These are phyloP conservation scores for Aspergillus hancockii DNA, from an alignment of 495 filamentous ascomycete genomes.

Conservation along the genomic window DNA sequence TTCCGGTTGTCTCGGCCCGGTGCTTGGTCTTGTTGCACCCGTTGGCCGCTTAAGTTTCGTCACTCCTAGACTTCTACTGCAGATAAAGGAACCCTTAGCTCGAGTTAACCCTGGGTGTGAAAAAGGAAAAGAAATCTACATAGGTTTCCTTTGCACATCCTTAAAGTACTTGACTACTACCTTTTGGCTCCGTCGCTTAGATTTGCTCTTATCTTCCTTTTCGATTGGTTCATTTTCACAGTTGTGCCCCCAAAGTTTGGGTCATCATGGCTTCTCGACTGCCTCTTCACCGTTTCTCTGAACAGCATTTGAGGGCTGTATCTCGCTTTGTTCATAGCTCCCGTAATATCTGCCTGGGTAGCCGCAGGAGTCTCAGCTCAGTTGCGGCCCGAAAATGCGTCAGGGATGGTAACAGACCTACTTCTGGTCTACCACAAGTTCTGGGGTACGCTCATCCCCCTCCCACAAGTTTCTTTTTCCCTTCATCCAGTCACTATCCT, in stretches of 20 bases:
- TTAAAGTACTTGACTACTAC: not conserved
- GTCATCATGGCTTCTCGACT: slow-evolving; percentile 46
- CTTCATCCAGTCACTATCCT: no score
- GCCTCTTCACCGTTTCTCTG: slow-evolving; percentile 39
- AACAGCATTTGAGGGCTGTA: slow-evolving; percentile 34
- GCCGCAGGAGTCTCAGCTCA: slow-evolving; percentile 22
- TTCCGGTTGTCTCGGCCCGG: slow-evolving; percentile 36
- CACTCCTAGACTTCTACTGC: slow-evolving; percentile 3
- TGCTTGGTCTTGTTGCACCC: slow-evolving; percentile 12
- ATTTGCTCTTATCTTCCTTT: not conserved
- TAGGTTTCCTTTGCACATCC: not conserved
- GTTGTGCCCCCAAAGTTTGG: slow-evolving; percentile 6
- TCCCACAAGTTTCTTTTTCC: not conserved
- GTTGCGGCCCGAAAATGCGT: slow-evolving; percentile 9
- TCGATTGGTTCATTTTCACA: not conserved
- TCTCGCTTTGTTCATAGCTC: slow-evolving; percentile 27
- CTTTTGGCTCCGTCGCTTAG: no score
- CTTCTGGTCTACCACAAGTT: slow-evolving; percentile 32
- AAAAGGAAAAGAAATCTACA: not conserved
- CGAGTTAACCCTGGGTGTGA: not conserved
- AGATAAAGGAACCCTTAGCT: not conserved
- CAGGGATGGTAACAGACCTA: slow-evolving; percentile 5
- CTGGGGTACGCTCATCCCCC: slow-evolving; percentile 34
- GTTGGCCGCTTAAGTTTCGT: slow-evolving; percentile 15
- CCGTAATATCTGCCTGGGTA: slow-evolving; percentile 11